Evolutionary conservation across 2,329 filamentous ascomycete genomes (phyloP).

Genomic region (Bipolaris gigantea): DNA sequence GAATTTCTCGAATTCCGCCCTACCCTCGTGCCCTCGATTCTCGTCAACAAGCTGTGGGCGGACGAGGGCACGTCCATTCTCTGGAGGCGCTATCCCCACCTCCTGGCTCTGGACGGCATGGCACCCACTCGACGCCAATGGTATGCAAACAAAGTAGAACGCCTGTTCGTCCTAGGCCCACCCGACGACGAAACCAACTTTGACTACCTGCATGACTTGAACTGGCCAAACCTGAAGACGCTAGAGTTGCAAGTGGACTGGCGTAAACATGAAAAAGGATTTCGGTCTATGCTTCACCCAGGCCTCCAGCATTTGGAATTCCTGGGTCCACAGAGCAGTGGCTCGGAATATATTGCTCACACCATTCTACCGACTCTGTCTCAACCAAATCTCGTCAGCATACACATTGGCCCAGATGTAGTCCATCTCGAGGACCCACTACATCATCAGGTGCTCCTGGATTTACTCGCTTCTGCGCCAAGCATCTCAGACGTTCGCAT

Average conservation of each 20-base stretch:
- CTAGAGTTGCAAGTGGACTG: conserved; percentile 39
- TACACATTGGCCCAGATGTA: conserved; percentile 31
- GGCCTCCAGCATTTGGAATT: conserved; percentile 33
- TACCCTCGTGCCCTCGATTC: conserved; percentile 36
- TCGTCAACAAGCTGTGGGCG: conserved; percentile 41
- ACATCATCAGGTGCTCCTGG: conserved; percentile 23
- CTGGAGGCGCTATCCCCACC: conserved; percentile 37
- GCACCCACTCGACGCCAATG: conserved; percentile 26
- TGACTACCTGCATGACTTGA: conserved; percentile 29
- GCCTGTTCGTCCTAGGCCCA: conserved; percentile 27
- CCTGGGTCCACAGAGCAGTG: conserved; percentile 28
- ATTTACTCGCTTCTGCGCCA: conserved; percentile 24
- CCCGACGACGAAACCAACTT: conserved; percentile 18
- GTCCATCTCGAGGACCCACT: conserved; percentile 25
- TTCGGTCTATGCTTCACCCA: conserved; percentile 28
- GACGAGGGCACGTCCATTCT: conserved; percentile 37
- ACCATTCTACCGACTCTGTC: conserved; percentile 29
- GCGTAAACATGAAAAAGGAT: conserved; percentile 19
- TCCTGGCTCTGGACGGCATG: conserved; percentile 32
- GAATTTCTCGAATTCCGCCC: conserved; percentile 41
- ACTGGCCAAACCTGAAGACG: conserved; percentile 35
- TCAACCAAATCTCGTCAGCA: conserved; percentile 24
- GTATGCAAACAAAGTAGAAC: conserved; percentile 39
- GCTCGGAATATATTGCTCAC: conserved; percentile 25
- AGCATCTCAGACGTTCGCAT: conserved; percentile 29